Evolutionary conservation across 352 stramenopile genomes (phyloP), one percentile per base, ranked within the genome.

Genomic region (Ophiocytium majus): DNA sequence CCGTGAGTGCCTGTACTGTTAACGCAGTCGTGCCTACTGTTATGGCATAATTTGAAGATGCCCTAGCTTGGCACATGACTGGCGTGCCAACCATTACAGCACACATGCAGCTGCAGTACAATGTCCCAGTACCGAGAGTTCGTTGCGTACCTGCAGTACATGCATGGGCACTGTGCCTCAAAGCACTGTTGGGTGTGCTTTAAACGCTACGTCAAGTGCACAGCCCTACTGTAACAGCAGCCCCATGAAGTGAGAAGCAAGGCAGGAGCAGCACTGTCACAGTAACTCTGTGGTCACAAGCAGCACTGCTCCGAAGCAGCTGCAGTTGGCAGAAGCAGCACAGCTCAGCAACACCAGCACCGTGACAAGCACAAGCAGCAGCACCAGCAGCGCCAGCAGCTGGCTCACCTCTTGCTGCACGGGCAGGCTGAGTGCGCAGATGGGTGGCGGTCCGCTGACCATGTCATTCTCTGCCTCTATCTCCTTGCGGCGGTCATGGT

Each of bases 361-460:
- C 5, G 5, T 57, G 43, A 57, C n/a, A n/a, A n/a, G n/a, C n/a
- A n/a, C n/a, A n/a, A n/a, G n/a, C n/a, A 57, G 43, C 14, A 57
- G 43, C 5, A 57, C 43, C 5, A 14, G 14, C 43, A 14, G 43
- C 14, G 43, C 43, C 43, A 57, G 43, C 43, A 14, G 5, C 43
- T 57, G 5, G 43, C 43, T 78, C 32, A 14, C 66, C 66, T 35
- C 5, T 78, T 78, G 66, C 66, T 78, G 66, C 5, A 78, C 66
- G 14, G 66, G 66, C 32, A 10, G 32, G 32, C 5, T 35, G 5
- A 78, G 35, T 14, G 32, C 35, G 14, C 5, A 14, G 32, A 78
- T 14, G 32, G 35, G 32, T 14, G 5, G 66, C 5, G 32, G 5
- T 14, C 5, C 66, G 5, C 57, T 28, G 28, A 43, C 35, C 5